These are phyloP conservation scores for Linnemannia elongata DNA, from an alignment of 192 early-diverging fungal genomes.

Conservation along the genomic window DNA sequence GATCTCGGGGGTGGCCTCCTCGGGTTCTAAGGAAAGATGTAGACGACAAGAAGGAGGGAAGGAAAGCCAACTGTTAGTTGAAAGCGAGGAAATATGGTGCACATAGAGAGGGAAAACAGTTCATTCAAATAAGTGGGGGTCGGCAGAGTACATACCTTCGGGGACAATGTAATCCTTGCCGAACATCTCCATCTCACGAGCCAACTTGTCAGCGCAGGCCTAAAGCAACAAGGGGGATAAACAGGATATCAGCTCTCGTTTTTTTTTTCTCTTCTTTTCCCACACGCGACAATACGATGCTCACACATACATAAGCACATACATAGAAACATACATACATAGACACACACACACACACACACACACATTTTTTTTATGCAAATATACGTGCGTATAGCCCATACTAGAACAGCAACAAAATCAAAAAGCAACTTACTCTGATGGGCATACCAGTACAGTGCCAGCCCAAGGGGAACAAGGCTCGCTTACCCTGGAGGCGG, in stretches of 20 bases:
- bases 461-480: constrained; percentile 96
- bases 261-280: not conserved
- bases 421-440: constrained; percentile 69
- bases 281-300: not conserved
- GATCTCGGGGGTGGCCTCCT: constrained; percentile 56
- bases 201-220: constrained; percentile 90
- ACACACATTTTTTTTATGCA: no score
- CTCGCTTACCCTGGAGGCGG: constrained; percentile 91
- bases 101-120: constrained; percentile 7
- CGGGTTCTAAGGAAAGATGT: constrained; percentile 28
- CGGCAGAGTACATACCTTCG: constrained; percentile 23
- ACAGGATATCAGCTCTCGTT: not conserved
- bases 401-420: not conserved
- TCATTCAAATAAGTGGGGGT: constrained; percentile 7
- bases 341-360: not conserved
- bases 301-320: not conserved
- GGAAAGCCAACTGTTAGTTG: no score
- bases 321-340: not conserved
- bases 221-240: constrained; percentile 34
- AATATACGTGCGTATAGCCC: not conserved
- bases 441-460: constrained; percentile 99
- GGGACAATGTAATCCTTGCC: constrained; percentile 67
- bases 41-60: not conserved
- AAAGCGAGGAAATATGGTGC: no score
- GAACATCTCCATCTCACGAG: constrained; percentile 87